Percentiles rank a stretch among this genome's conserved stretches.
Conservation (phyloP, 2,329 filamentous ascomycete genomes). For the Tolypocladium sp. region DNA sequence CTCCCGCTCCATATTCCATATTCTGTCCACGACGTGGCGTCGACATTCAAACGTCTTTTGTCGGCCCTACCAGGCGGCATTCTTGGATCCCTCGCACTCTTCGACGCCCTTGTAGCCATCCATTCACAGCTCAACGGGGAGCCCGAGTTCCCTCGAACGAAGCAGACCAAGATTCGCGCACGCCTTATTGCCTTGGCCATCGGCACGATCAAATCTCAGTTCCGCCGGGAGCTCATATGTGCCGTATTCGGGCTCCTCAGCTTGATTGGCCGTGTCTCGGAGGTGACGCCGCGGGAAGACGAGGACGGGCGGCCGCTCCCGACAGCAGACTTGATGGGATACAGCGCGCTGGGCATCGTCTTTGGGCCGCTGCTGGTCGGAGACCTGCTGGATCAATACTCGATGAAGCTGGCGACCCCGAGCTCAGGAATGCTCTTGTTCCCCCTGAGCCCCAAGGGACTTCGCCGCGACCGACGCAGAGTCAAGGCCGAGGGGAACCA, state of each 20-base stretch:
- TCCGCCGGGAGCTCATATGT: constrained; percentile 54
- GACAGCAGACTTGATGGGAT: constrained; percentile 54
- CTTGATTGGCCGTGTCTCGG: constrained; percentile 48
- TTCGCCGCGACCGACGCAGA: constrained; percentile 16
- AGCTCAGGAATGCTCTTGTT: constrained; percentile 31
- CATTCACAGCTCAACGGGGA: constrained; percentile 44
- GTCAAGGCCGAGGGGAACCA: constrained; percentile 5
- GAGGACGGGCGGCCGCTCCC: constrained; percentile 40
- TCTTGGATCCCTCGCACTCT: constrained; percentile 50
- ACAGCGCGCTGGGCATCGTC: constrained; percentile 50
- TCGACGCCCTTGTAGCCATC: constrained; percentile 54
- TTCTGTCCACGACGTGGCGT: constrained; percentile 56
- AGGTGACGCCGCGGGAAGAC: constrained; percentile 43
- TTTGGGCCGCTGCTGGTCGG: constrained; percentile 58
- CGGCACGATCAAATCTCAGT: constrained; percentile 47
- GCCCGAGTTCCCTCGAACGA: constrained; percentile 41
- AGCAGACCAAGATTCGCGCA: constrained; percentile 48
- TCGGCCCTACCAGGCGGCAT: constrained; percentile 56
- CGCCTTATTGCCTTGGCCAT: constrained; percentile 58
- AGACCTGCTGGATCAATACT: constrained; percentile 44
- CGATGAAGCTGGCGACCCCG: constrained; percentile 33
- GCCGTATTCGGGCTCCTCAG: constrained; percentile 58
- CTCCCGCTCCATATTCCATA: constrained; percentile 52
- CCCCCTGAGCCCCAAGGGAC: constrained; percentile 32
- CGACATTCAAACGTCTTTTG: constrained; percentile 58